Base-by-base conservation (phyloP, 176 grass and related monocot species). In the Avena eriantha region DNA sequence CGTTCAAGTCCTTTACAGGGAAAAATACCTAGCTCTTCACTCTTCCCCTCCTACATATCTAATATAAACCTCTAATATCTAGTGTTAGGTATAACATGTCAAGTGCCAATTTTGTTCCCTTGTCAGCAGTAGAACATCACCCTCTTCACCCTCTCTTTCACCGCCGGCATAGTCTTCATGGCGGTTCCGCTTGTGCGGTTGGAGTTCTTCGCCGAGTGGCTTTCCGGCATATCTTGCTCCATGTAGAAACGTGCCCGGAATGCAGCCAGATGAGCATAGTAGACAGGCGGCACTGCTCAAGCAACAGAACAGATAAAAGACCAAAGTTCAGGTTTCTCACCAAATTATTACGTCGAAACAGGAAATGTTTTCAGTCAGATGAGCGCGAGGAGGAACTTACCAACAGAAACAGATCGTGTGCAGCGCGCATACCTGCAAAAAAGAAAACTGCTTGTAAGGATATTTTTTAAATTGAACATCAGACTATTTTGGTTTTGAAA, bases 71-170 rank as follows among this genome's bases (percentile, higher is more conserved):
- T 83, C 84, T 90, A 90, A 85, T 24, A 61, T 22, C 78, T 82
- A 67, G 46, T 84, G 58, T 81, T 87, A 81, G 71, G 47, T 56
- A 87, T 85, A 82, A 77, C 80, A 89, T 14, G 59, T 26, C 41
- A 63, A 41, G 23, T 79, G 26, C 53, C 46, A 89, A 60, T 41
- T 80, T 26, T 82, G 10, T 50, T 13, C 3, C 76, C 47, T 31
- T 64, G 36, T 88, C 31, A 95, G 57, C 88, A 95, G 78, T 92
- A 95, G 82, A 95, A 95, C 90, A 92, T 92, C 64, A 95, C 93
- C 85, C 70, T 94, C 87, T 94, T 94, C 74, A 94, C 93, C 88
- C 36, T 95, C 74, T 95, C 93, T 81, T 92, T 92, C 61, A 92
- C 79, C 2, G 88, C 88, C 0, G 90, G 90, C 46, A 95, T 59